These are phyloP conservation scores for Allantophomopsis cytisporea DNA, from an alignment of 2,329 filamentous ascomycete species.

Conservation along the genomic window DNA sequence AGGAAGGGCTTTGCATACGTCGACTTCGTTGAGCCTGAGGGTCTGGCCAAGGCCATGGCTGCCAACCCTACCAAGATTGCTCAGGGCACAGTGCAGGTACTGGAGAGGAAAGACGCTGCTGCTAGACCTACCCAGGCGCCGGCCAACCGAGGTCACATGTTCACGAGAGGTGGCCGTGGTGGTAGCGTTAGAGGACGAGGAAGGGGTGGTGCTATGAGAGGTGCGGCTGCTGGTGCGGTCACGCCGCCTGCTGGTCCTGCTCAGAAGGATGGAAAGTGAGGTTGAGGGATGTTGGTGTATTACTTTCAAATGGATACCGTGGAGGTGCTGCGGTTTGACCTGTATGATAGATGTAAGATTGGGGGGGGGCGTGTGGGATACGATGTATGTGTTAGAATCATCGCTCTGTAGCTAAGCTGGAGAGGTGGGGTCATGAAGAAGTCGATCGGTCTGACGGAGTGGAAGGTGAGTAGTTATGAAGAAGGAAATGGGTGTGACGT, in stretches of 20 bases:
- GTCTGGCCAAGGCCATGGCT: slow-evolving; percentile 64
- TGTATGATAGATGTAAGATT: background rate
- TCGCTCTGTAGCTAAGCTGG: slow-evolving; percentile 10
- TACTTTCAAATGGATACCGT: background rate
- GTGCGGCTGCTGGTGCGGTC: background rate
- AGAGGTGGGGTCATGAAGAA: slow-evolving; percentile 77
- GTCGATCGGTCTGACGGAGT: slow-evolving; percentile 56
- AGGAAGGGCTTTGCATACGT: slow-evolving; percentile 92
- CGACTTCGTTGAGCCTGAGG: slow-evolving; percentile 64
- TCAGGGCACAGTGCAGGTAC: slow-evolving; percentile 73
- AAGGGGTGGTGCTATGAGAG: background rate
- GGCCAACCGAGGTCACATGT: slow-evolving; percentile 4
- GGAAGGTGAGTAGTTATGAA: too few species aligned
- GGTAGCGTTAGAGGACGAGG: slow-evolving; percentile 4
- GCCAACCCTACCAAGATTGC: slow-evolving; percentile 74
- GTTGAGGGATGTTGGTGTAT: background rate
- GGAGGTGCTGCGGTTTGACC: background rate
- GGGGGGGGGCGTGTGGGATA: background rate
- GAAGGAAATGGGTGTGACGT: too few species aligned
- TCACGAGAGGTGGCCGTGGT: slow-evolving; percentile 8
- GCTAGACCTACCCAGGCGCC: slow-evolving; percentile 7
- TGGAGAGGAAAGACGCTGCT: slow-evolving; percentile 57
- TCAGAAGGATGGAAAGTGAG: background rate
- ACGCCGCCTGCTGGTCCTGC: background rate
- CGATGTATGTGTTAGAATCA: background rate